A percentile compares a stretch with the other conserved stretches of the same genome.
Evolutionary conservation across 768 basidiomycete species (phyloP).

Genomic region (Boletus speciosus): DNA sequence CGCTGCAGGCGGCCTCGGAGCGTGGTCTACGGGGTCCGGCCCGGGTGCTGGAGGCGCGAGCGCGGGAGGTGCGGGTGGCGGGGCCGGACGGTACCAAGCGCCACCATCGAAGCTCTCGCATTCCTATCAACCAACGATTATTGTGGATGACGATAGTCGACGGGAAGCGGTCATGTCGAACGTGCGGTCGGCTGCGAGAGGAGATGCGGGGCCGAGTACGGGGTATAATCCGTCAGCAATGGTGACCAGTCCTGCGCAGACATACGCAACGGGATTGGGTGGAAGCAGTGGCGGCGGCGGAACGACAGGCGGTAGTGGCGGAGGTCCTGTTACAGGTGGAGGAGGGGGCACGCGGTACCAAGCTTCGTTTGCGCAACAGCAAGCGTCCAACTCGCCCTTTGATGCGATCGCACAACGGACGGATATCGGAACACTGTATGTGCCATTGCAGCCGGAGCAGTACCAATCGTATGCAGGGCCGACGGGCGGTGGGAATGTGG

Average conservation of each 20-base stretch:
- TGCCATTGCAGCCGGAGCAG: constrained; percentile 82
- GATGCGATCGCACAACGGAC: constrained; percentile 60
- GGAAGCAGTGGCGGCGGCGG: neutral
- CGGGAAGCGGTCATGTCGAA: constrained; percentile 81
- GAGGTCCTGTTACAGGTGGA: constrained; percentile 2
- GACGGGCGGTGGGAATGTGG: constrained; percentile 28
- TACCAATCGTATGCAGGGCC: constrained; percentile 51
- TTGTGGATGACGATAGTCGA: constrained; percentile 66
- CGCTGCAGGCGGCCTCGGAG: constrained; percentile 55
- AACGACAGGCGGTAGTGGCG: neutral
- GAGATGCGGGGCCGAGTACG: constrained; percentile 38
- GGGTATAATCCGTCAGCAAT: constrained; percentile 48
- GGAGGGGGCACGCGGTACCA: constrained; percentile 48
- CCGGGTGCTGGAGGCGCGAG: neutral
- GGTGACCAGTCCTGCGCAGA: constrained; percentile 75
- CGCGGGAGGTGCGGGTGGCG: constrained; percentile 21
- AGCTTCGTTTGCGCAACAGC: constrained; percentile 49
- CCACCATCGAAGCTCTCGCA: constrained; percentile 33
- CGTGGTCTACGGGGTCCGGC: constrained; percentile 43
- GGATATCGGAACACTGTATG: constrained; percentile 68
- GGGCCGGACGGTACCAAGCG: constrained; percentile 44
- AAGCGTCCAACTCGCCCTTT: constrained; percentile 43
- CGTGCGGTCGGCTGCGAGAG: constrained; percentile 61
- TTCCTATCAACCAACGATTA: constrained; percentile 51
- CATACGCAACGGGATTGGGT: constrained; percentile 46